Base-by-base conservation (phyloP, 148 eudicot species). In the Hydrangea macrophylla region DNA sequence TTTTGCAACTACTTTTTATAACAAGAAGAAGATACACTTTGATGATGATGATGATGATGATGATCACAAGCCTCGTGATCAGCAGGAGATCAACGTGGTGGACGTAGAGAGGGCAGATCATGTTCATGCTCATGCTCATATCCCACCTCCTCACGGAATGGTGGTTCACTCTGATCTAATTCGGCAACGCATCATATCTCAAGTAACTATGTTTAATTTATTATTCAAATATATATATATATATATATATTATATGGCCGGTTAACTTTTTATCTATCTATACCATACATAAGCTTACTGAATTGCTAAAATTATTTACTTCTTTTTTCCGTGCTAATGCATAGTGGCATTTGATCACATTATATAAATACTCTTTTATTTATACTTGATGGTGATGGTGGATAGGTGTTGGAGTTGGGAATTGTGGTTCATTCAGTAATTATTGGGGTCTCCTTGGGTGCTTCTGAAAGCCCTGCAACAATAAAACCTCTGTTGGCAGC, bases 351-450 rank as follows among this genome's bases (percentile, higher is more conserved):
- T n/a, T n/a, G n/a, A n/a, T n/a, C n/a, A n/a, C n/a, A 9, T 42
- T 42, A 8, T 31, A 11, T 27, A 28, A 39, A 69, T 28, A 9
- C 20, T 5, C 12, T 35, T 17, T 42, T 0, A 11, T 42, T 42
- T 42, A 17, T 48, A 17, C n/a, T 1, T 48, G 23, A 18, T 8
- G 55, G 15, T 22, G n/a, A 1, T 55, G 15, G 36, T 45, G 1
- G 27, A 45, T 51, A 92, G 98, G 98, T 92, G 31, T 56, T 92
- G 78, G 98, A 92, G 67, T 18, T 92, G 68, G 96, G 98, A 65
- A 86, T 92, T 55, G 74, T 89, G 71, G 96, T 92, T 11, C 98
- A 92, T 65, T 92, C 98, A 6, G 83, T 92, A 27, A 83, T 92
- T 6, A 92, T 90, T 24, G 96, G 98, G 12, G 72, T 92, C 27